Percentiles rank a stretch among this genome's conserved stretches.
Conservation (phyloP, 176 grass and related monocot species). For the Bonia amplexicaulis region DNA sequence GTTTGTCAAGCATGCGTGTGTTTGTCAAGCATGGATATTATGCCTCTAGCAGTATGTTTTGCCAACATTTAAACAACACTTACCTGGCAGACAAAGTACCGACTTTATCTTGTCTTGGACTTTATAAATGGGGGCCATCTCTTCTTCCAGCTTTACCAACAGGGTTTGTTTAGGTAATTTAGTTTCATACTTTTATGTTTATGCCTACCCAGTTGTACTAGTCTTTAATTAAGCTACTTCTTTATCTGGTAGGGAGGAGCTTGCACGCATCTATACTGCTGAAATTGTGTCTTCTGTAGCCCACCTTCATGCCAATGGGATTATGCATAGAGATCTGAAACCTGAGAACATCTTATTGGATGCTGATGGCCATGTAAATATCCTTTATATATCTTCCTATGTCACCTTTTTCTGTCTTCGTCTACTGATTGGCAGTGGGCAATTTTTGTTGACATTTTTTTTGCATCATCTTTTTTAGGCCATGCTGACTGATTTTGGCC, state of each 20-base stretch:
- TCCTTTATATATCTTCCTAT: background rate
- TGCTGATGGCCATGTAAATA: conserved; percentile 87
- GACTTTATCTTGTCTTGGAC: conserved; percentile 90
- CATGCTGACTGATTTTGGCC: conserved; percentile 94
- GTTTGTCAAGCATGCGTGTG: conserved; percentile 14
- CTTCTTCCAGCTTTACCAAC: conserved; percentile 98
- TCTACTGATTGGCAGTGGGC: background rate
- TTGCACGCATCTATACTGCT: conserved; percentile 76
- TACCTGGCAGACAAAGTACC: conserved; percentile 77
- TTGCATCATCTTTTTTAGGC: conserved; percentile 31
- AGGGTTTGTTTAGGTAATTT: conserved; percentile 90
- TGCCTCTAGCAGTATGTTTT: background rate
- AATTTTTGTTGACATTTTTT: background rate
- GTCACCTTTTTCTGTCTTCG: background rate
- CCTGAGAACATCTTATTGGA: conserved; percentile 97
- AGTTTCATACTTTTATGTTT: conserved; percentile 2
- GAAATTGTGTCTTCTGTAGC: conserved; percentile 92
- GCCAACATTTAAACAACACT: conserved; percentile 18
- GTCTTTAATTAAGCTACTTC: background rate
- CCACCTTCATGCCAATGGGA: conserved; percentile 85
- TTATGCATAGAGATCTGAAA: conserved; percentile 99
- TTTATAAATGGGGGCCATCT: conserved; percentile 97
- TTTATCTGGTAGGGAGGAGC: conserved; percentile 71
- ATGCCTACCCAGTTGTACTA: conserved; percentile 1
- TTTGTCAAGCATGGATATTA: conserved; percentile 8